Percentiles rank a stretch among this genome's conserved stretches.
Evolutionary conservation across 768 basidiomycete species (phyloP).

Genomic region (Amanita molliuscula): DNA sequence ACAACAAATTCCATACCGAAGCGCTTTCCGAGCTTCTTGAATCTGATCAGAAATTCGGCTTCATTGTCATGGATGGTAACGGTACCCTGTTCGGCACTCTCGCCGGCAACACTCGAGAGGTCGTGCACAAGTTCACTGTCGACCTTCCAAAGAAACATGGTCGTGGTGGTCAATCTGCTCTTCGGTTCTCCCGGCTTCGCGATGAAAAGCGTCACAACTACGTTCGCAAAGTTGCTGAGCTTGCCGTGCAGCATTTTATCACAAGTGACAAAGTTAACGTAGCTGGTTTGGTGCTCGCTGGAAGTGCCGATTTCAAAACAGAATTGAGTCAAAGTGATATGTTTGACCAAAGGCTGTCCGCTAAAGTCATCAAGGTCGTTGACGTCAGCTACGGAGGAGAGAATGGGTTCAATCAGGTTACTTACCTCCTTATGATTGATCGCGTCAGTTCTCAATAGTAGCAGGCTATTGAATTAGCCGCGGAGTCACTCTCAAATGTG

Average conservation of each 20-base stretch:
- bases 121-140: constrained; percentile 97
- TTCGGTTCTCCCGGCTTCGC: constrained; percentile 98
- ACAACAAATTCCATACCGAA: constrained; percentile 99
- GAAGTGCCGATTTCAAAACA: constrained; percentile 98
- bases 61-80: constrained; percentile 99
- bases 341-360: constrained; percentile 80
- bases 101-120: constrained; percentile 93
- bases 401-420: constrained; percentile 98
- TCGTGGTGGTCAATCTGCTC: constrained; percentile 98
- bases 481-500: constrained; percentile 94
- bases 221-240: constrained; percentile 96
- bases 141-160: constrained; percentile 99
- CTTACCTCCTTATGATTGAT: constrained; percentile 10
- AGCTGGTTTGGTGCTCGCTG: constrained; percentile 89
- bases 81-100: constrained; percentile 94
- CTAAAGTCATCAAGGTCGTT: constrained; percentile 96
- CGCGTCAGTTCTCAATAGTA: background rate
- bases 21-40: constrained; percentile 94
- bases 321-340: constrained; percentile 94
- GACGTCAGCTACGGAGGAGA: constrained; percentile 98
- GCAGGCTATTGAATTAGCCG: constrained; percentile 93
- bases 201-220: constrained; percentile 99
- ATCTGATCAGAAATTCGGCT: constrained; percentile 95
- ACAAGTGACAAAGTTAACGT: constrained; percentile 98
- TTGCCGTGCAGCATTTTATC: constrained; percentile 96